These are phyloP conservation scores for Escovopsis sp. DNA, from an alignment of 2,329 filamentous ascomycete genomes.

Conservation along the genomic window DNA sequence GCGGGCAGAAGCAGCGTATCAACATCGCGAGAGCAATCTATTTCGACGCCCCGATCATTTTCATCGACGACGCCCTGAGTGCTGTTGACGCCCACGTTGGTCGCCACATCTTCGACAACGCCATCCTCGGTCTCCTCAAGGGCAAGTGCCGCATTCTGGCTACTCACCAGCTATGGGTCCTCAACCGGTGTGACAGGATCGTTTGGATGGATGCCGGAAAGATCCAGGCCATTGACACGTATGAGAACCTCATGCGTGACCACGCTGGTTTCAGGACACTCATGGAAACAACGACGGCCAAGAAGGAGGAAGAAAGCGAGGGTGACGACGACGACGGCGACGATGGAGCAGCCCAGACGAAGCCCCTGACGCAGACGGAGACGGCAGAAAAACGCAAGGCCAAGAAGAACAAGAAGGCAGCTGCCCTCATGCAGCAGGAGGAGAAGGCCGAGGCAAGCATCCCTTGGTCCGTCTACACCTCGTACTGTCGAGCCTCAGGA, in stretches of 20 bases:
- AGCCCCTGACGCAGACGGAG: slow-evolving; percentile 29
- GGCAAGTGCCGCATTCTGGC: slow-evolving; percentile 84
- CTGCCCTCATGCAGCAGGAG: slow-evolving; percentile 55
- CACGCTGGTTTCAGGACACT: slow-evolving; percentile 67
- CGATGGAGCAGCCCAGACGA: slow-evolving; percentile 25
- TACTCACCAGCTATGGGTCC: slow-evolving; percentile 88
- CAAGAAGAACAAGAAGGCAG: slow-evolving; percentile 43
- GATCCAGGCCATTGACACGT: slow-evolving; percentile 78
- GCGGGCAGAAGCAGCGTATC: slow-evolving; percentile 86
- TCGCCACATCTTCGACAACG: slow-evolving; percentile 77
- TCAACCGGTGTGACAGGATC: slow-evolving; percentile 80
- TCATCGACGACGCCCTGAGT: slow-evolving; percentile 56
- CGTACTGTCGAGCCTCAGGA: slow-evolving; percentile 65
- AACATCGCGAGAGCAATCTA: slow-evolving; percentile 80
- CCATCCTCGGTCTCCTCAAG: slow-evolving; percentile 76
- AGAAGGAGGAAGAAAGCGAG: slow-evolving; percentile 40
- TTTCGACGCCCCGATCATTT: slow-evolving; percentile 51
- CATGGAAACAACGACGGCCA: slow-evolving; percentile 71
- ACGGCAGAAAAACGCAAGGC: slow-evolving; percentile 29
- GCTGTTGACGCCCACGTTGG: slow-evolving; percentile 59
- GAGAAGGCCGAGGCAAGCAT: slow-evolving; percentile 64
- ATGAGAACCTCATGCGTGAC: slow-evolving; percentile 69
- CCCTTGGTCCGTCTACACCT: slow-evolving; percentile 63
- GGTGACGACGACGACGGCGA: slow-evolving; percentile 33
- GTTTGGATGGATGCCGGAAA: slow-evolving; percentile 83